Evolutionary conservation across 805 yeast genomes (phyloP), one percentile per base, ranked within the genome.

Genomic region (Diddensiella transvaalensis): DNA sequence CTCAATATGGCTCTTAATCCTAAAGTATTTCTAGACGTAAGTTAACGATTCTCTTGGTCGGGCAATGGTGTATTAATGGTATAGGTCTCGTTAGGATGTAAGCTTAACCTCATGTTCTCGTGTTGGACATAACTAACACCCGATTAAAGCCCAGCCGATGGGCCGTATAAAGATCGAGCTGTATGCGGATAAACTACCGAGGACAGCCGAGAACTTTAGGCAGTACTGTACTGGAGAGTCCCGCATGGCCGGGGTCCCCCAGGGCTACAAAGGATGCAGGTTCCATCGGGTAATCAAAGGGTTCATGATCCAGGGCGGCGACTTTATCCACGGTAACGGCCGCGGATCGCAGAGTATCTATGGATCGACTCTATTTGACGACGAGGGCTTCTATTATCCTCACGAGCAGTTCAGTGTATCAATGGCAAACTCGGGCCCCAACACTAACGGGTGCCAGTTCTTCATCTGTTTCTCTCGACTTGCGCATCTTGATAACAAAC

Each of bases 341-440:
- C 60, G 66, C 8, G 81, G 81, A 1, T 59, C 70, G 5, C 58
- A 60, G 47, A 56, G 67, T 3, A 75, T 76, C 5, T 76, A 59
- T 51, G 78, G 77, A 2, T 48, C 65, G 3, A 58, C 62, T 3
- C 58, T 60, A 4, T 76, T 76, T 51, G 67, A 64, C 1, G 81
- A 76, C 53, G 81, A 76, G 50, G 69, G 67, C 3, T 75, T 69
- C 48, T 10, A 46, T 26, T 62, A 57, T 54, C 43, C 33, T 19
- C 65, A 64, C 44, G 64, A 55, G 40, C 53, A 51, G 69, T 78
- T 59, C 73, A 73, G 66, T 62, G 74, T 78, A 52, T 75, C 80
- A 22, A 78, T 78, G 83, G 82, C 82, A 52, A 78, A 78, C 57
- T 75, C 80, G 23, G 83, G 83, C 47, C 78, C 80, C 57, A 72